These are phyloP conservation scores for Somion occarium DNA, from an alignment of 1,284 basidiomycete species.

Conservation along the genomic window DNA sequence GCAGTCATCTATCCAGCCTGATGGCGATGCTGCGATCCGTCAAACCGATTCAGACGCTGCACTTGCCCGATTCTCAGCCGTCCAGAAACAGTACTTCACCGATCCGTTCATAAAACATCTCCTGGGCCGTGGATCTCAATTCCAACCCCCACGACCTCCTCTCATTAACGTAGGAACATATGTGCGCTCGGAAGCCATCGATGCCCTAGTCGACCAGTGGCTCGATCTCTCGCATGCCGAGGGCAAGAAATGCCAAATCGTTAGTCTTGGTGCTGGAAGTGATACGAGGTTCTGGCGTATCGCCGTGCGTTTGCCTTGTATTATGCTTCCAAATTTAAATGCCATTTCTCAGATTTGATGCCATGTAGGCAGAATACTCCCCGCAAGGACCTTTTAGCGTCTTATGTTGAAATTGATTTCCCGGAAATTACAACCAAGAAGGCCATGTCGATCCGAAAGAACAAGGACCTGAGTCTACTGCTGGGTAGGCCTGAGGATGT, in stretches of 20 bases:
- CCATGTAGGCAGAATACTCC: constrained; percentile 42
- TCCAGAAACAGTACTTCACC: constrained; percentile 66
- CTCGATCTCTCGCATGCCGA: constrained; percentile 38
- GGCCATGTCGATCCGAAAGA: constrained; percentile 76
- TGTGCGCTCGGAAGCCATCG: constrained; percentile 79
- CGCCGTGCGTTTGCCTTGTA: constrained; percentile 49
- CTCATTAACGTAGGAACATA: constrained; percentile 96
- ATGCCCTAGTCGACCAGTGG: constrained; percentile 75
- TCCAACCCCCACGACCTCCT: constrained; percentile 68
- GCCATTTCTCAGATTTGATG: background rate
- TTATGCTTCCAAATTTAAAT: background rate
- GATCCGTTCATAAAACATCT: constrained; percentile 70
- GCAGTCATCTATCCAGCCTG: constrained; percentile 11
- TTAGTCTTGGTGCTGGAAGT: constrained; percentile 89
- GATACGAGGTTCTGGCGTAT: constrained; percentile 93
- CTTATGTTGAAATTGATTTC: constrained; percentile 91
- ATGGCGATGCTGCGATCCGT: constrained; percentile 59
- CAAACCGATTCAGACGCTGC: constrained; percentile 74
- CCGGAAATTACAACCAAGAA: constrained; percentile 81
- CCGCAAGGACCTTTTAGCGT: constrained; percentile 40
- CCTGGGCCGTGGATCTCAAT: constrained; percentile 52
- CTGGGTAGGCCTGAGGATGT: constrained; percentile 48
- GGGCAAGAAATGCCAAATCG: constrained; percentile 64
- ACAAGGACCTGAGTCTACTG: constrained; percentile 48
- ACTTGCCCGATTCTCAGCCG: constrained; percentile 76